These are phyloP conservation scores for Penicillium sp. DNA, from an alignment of 2,329 filamentous ascomycete species.

Conservation along the genomic window DNA sequence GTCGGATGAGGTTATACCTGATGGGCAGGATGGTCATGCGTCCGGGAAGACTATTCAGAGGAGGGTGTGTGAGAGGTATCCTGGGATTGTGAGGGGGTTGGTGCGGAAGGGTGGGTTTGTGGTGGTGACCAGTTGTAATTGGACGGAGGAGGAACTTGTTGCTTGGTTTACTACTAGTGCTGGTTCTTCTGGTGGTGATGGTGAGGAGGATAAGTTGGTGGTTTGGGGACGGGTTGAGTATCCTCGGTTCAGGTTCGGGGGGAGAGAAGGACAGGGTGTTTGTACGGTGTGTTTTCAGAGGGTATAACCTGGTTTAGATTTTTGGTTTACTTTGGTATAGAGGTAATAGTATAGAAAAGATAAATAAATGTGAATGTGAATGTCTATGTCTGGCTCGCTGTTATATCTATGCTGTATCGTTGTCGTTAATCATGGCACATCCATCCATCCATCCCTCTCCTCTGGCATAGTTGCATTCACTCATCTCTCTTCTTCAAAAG, in stretches of 20 bases:
- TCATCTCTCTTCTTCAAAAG: conserved; percentile 29
- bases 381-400: no score
- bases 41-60: conserved; percentile 28
- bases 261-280: conserved; percentile 77
- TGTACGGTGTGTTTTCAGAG: conserved; percentile 73
- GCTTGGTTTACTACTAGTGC: conserved; percentile 63
- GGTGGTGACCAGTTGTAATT: conserved; percentile 91
- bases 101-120: conserved; percentile 64
- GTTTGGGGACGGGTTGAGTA: conserved; percentile 66
- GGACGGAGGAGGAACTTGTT: conserved; percentile 80
- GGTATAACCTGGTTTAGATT: no score
- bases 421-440: no score
- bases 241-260: conserved; percentile 79
- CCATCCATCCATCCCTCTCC: no score
- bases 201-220: conserved; percentile 45
- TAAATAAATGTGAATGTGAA: no score
- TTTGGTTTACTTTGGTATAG: no score
- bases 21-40: no score
- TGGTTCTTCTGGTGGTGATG: no score
- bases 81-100: conserved; percentile 56
- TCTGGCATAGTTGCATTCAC: no score
- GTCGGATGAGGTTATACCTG: no score
- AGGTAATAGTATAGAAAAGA: no score
- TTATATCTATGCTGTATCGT: neutral
- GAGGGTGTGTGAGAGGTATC: conserved; percentile 69